Evolutionary conservation across 176 grass and related monocot genomes (phyloP).

Genomic region (Zizania latifolia): DNA sequence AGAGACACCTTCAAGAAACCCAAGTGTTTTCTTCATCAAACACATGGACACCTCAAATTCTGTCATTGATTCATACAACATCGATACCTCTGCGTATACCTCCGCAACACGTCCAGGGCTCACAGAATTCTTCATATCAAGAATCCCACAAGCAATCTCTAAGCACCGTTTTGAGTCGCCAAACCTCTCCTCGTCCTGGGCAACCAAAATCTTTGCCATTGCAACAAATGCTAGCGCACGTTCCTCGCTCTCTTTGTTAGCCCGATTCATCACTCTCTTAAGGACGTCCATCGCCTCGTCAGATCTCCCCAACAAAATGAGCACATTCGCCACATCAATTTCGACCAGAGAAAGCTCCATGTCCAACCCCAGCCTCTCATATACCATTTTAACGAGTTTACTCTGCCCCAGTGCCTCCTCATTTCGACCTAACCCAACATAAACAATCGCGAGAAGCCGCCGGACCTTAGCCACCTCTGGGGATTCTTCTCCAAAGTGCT

Average conservation of each 20-base stretch:
- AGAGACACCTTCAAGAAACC: slow-evolving; percentile 30
- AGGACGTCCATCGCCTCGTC: slow-evolving; percentile 47
- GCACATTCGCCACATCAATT: slow-evolving; percentile 53
- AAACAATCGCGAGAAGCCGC: slow-evolving; percentile 40
- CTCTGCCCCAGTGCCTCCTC: slow-evolving; percentile 55
- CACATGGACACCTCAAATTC: slow-evolving; percentile 61
- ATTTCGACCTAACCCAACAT: slow-evolving; percentile 47
- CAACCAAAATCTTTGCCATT: slow-evolving; percentile 51
- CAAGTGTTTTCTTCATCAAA: slow-evolving; percentile 65
- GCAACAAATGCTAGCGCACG: slow-evolving; percentile 46
- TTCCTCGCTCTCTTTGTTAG: slow-evolving; percentile 53
- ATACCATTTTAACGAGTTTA: slow-evolving; percentile 39
- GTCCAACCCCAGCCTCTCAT: slow-evolving; percentile 36
- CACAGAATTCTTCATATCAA: slow-evolving; percentile 41
- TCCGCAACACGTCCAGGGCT: slow-evolving; percentile 25
- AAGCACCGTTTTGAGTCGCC: slow-evolving; percentile 55
- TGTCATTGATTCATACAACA: slow-evolving; percentile 57
- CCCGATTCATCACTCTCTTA: slow-evolving; percentile 45
- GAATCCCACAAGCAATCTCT: slow-evolving; percentile 58
- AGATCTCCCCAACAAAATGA: slow-evolving; percentile 41
- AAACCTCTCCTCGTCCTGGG: slow-evolving; percentile 46
- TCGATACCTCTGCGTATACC: slow-evolving; percentile 48
- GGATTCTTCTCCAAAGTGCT: slow-evolving; percentile 28
- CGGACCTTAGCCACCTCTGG: slow-evolving; percentile 46
- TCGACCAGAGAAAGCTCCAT: slow-evolving; percentile 36